Evolutionary conservation across 257 asterid genomes (phyloP), one percentile per base, ranked within the genome.

Genomic region (Penstemon davidsonii): DNA sequence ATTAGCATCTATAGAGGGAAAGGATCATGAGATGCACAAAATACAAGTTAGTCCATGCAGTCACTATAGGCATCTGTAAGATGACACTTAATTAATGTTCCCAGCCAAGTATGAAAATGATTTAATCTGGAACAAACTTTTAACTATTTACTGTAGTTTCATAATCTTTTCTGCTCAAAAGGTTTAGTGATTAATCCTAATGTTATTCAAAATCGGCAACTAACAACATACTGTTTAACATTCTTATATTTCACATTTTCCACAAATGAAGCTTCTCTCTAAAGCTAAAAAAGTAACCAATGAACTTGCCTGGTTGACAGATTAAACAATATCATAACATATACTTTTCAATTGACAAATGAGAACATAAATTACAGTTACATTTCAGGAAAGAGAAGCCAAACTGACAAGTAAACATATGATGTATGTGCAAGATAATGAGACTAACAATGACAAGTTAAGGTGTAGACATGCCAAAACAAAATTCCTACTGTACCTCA

Each of bases 401-500:
- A 59, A 52, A 25, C 18, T 36, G 8, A 36, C 64, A 65, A 42
- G 70, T 65, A 62, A 73, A 15, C 33, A 47, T 3, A 18, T 58
- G 49, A 39, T 4, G 40, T 65, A 7, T 25, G 44, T 39, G 43
- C 15, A 41, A 7, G 72, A 68, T 15, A 71, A 52, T 3, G 25
- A 57, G 44, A 77, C 33, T 37, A 36, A 41, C 61, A 4, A 57
- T 57, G 51, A 57, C n/a, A 37, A 57, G 12, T 38, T 33, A 50
- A 47, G 62, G 54, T 25, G 38, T 7, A 62, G 15, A 49, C 39
- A 8, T 57, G 68, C 49, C 36, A 55, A 57, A 69, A 52, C 59
- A 66, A 68, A 67, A 41, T 25, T 40, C 55, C 60, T 61, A 64
- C 7, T 8, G 51, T 82, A 90, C 98, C 97, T 91, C 86, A 94